phyloP scores from a whole-genome alignment of 441 rosid species.

The Dalechampia spathulata region DNA sequence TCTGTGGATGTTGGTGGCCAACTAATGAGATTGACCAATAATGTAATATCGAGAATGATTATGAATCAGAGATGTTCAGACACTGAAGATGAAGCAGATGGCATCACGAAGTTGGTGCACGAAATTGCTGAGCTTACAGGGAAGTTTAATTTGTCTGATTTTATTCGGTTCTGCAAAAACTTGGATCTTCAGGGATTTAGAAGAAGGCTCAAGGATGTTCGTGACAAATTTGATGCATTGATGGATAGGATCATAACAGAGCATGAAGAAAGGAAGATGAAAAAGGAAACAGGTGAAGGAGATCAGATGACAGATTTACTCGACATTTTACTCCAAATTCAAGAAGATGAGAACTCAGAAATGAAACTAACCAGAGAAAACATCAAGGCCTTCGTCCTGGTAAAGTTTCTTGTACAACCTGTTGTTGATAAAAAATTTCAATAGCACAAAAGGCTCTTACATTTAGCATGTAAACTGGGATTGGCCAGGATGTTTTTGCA shows the following conservation, averaged over 20 bases:
- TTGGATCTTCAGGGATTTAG: conserved; percentile 43
- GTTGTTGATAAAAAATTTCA: too few relatives aligned
- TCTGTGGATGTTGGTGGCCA: conserved; percentile 32
- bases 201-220: conserved; percentile 28
- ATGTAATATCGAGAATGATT: conserved; percentile 33
- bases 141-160: conserved; percentile 37
- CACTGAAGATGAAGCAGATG: conserved; percentile 28
- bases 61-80: conserved; percentile 28
- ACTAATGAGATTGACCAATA: conserved; percentile 28
- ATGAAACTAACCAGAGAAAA: conserved; percentile 38
- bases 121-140: conserved; percentile 31
- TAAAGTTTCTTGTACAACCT: conserved; percentile 10
- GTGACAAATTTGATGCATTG: conserved; percentile 26
- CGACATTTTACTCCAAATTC: conserved; percentile 29
- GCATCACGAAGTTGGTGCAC: conserved; percentile 28
- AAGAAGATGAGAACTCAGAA: conserved; percentile 37
- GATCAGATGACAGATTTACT: conserved; percentile 32
- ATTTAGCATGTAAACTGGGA: too few relatives aligned
- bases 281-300: conserved; percentile 9
- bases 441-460: too few relatives aligned
- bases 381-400: conserved; percentile 45
- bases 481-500: conserved; percentile 28
- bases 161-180: conserved; percentile 38
- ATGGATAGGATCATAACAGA: conserved; percentile 36
- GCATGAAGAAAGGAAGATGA: conserved; percentile 27